A percentile compares a stretch with the other conserved stretches of the same genome.
Conservation (phyloP, 176 grass and related monocot genomes). For the Bonia amplexicaulis region DNA sequence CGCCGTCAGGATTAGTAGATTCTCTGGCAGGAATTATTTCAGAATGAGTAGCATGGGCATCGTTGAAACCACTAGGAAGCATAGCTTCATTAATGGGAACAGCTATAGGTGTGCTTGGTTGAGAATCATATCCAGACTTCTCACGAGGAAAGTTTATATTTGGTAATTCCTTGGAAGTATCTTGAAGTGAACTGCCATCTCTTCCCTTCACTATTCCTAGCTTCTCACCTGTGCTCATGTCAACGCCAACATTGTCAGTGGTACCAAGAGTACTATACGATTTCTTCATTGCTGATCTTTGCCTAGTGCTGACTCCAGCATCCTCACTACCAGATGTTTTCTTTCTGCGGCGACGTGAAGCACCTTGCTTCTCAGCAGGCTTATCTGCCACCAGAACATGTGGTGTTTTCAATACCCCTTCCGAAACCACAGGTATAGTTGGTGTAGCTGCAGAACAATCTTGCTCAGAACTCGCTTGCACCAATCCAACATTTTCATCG, state of each 20-base stretch:
- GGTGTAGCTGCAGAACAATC: conserved; percentile 25
- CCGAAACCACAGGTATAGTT: conserved; percentile 43
- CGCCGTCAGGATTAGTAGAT: conserved; percentile 18
- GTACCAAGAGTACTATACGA: conserved; percentile 3
- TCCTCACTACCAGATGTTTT: conserved; percentile 38
- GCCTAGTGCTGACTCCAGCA: conserved; percentile 42
- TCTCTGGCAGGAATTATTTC: conserved; percentile 30
- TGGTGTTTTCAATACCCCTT: conserved; percentile 43
- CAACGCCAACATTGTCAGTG: conserved; percentile 22
- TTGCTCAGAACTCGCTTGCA: conserved; percentile 28
- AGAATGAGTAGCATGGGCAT: conserved; percentile 24
- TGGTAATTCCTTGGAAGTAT: conserved; percentile 33
- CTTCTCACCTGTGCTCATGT: conserved; percentile 27
- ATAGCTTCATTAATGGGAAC: conserved; percentile 43
- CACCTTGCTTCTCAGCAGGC: conserved; percentile 42
- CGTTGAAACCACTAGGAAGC: conserved; percentile 32
- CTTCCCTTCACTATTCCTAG: conserved; percentile 9
- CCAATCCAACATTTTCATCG: conserved; percentile 39
- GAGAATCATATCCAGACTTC: conserved; percentile 48
- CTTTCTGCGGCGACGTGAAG: conserved; percentile 43
- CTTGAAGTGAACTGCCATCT: conserved; percentile 39
- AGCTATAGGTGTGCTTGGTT: conserved; percentile 51
- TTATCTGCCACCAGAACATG: conserved; percentile 31
- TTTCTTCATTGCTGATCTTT: conserved; percentile 52
- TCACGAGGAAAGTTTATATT: conserved; percentile 39